Conservation (phyloP, 192 early-diverging fungal genomes). For the Umbelopsis vinacea region DNA sequence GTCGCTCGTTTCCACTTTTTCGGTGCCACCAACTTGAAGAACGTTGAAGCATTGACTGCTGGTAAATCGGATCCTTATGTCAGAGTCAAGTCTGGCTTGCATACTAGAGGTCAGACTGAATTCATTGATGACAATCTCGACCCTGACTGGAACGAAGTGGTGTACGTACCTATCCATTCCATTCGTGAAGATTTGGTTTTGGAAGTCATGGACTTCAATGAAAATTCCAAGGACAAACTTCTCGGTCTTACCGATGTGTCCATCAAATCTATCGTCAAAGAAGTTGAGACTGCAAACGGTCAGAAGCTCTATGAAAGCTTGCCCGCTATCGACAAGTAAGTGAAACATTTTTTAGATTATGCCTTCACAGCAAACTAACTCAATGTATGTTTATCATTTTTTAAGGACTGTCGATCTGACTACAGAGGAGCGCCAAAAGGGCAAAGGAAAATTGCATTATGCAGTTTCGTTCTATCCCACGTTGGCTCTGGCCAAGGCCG, state of each 20-base stretch:
- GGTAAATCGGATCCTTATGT: slow-evolving; percentile 94
- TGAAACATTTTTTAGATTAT: not conserved
- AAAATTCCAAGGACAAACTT: slow-evolving; percentile 82
- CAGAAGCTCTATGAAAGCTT: slow-evolving; percentile 36
- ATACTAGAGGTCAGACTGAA: slow-evolving; percentile 74
- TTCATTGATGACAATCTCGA: slow-evolving; percentile 83
- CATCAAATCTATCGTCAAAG: slow-evolving; percentile 64
- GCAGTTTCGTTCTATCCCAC: slow-evolving; percentile 44
- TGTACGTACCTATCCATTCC: slow-evolving; percentile 84
- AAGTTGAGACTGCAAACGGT: slow-evolving; percentile 42
- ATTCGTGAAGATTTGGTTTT: slow-evolving; percentile 73
- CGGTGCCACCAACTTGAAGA: slow-evolving; percentile 76
- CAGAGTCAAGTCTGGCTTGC: slow-evolving; percentile 66
- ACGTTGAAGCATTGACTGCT: slow-evolving; percentile 78
- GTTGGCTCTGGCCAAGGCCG: slow-evolving; percentile 30
- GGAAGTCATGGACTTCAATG: slow-evolving; percentile 89
- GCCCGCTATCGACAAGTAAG: slow-evolving; percentile 39
- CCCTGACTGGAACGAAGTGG: slow-evolving; percentile 91
- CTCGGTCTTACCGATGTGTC: slow-evolving; percentile 73
- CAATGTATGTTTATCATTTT: not conserved
- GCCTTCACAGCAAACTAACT: too few relatives aligned
- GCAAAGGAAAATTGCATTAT: slow-evolving; percentile 44
- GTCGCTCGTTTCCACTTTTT: slow-evolving; percentile 78
- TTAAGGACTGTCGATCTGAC: slow-evolving; percentile 31
- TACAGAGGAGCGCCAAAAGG: slow-evolving; percentile 32